Percentiles rank a stretch among this genome's conserved stretches.
Conservation (phyloP, 169 alveolate species). For the Plasmodium inui region DNA sequence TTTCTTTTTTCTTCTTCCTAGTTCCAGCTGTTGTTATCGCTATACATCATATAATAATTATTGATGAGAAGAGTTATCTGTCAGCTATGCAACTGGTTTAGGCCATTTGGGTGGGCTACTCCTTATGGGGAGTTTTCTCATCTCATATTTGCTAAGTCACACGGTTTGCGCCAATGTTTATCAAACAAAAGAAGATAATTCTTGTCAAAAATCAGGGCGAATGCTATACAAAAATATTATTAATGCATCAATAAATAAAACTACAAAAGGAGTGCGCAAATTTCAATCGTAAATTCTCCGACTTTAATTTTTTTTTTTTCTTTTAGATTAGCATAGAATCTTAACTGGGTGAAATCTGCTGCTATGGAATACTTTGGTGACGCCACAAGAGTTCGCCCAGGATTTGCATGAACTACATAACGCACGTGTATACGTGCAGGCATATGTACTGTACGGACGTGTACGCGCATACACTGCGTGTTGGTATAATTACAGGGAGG, state of each 20-base stretch:
- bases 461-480: neutral
- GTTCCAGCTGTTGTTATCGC: neutral
- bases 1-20: neutral
- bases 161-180: neutral
- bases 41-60: neutral
- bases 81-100: neutral
- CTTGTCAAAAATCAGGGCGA: neutral
- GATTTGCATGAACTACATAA: neutral
- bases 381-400: neutral
- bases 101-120: neutral
- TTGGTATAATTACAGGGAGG: neutral
- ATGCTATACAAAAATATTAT: neutral
- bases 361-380: neutral
- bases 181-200: neutral
- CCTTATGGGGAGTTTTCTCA: neutral
- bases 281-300: constrained; percentile 25
- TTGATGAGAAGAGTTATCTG: neutral
- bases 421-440: neutral
- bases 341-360: neutral
- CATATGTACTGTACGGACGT: constrained; percentile 13
- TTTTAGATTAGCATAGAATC: neutral
- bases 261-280: constrained; percentile 24
- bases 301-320: constrained; percentile 27
- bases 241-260: constrained; percentile 24
- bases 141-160: neutral